Base-by-base conservation (phyloP, 164 flowering plant genomes). In the Paratinospora sagittata region DNA sequence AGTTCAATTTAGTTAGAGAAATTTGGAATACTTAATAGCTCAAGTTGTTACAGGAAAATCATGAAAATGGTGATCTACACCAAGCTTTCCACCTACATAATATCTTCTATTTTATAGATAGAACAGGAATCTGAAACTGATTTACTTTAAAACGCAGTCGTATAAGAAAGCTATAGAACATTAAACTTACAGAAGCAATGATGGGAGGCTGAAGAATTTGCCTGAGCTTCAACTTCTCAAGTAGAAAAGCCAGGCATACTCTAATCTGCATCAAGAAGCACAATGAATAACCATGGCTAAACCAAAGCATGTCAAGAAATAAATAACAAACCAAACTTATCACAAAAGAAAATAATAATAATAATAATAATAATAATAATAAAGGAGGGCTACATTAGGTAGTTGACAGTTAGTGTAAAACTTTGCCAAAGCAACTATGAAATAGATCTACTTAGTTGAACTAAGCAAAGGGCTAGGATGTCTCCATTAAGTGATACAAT, bases 121-220 rank as follows among this genome's bases (percentile, higher is more conserved):
- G 45, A 19, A 19, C 6, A 52, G 58, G 58, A 52, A 52, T 4
- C 19, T 52, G 58, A 52, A 55, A 55, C 61, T 55, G 61, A 55
- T 55, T 55, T 55, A 55, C 61, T n/a, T 43, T 12, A 43, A 65
- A 10, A 65, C 6, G 13, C 14, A 1, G 13, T 14, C 47, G 3
- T 2, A 65, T 34, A 14, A 34, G n/a, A 12, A 65, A 36, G 37
- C 36, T 12, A 14, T 34, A 65, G 23, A 66, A 66, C 33, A 13
- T 47, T 43, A 60, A 72, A 85, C 97, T 91, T 82, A 95, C 99
- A 24, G 99, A 95, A 70, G 99, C 99, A 80, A 92, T 85, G 37
- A 95, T 91, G 4, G 98, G 88, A 13, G 99, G 99, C 74, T 95
- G 98, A 76, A 95, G 79, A 45, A 95, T 82, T 83, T 93, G 98